Evolutionary conservation across 1,284 basidiomycete genomes (phyloP), one percentile per base, ranked within the genome.

Genomic region (Austropuccinia psidii): DNA sequence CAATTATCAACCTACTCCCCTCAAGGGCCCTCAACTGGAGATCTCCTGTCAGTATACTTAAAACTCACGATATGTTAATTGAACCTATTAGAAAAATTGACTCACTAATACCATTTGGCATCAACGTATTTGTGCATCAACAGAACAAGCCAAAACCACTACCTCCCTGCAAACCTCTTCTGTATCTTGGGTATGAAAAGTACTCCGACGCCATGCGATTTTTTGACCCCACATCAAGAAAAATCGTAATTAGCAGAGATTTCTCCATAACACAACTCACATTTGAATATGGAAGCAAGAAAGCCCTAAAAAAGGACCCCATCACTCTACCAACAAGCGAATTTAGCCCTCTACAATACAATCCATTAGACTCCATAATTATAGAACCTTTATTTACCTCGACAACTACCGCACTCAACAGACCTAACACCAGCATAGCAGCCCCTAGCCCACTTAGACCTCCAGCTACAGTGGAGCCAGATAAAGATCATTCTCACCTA

Each of bases 181-280:
- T 9, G 13, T 47, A 29, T 43, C 43, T 64, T 29, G 41, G 41
- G 11, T 64, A 47, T 49, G 41, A 64, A 43, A 37, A 37, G 39
- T 21, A 19, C 39, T 66, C 47, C 11, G 33, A 66, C 31, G 62
- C 47, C 19, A 29, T 29, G 19, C 29, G 47, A 35, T 66, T 66
- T 52, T 50, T 66, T 29, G 47, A 66, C n/a, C 9, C 47, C 2
- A 31, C n/a, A 35, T 29, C 13, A 5, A 24, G 45, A 9, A 24
- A 13, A 7, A 66, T 66, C 21, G 31, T 66, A 13, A 66, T 66
- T 21, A 66, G 62, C 29, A n/a, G 62, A 8, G 47, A 66, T 47
- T 66, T n/a, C 24, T 31, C 45, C 1, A 5, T 21, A 15, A 33
- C 31, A 1, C 43, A 1, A 2, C 9, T 66, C 19, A 29, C 19